Base-by-base conservation (phyloP, 2,329 filamentous ascomycete genomes). In the Bipolaris victoriae region DNA sequence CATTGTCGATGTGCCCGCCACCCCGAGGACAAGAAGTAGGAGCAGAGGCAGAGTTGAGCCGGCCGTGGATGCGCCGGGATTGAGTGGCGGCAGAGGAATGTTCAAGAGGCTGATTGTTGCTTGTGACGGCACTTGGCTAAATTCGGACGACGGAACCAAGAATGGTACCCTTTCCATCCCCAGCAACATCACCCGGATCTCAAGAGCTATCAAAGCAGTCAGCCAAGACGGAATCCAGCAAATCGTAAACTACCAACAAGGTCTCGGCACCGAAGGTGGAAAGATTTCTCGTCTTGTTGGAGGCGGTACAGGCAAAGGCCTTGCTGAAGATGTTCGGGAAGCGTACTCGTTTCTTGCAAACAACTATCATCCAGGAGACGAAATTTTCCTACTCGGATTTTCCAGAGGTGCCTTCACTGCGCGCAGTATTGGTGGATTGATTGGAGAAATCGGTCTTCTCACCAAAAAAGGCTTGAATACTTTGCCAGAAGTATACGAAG, bases 261-360 rank as follows among this genome's bases (percentile, higher is more conserved):
- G 82, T 7, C 74, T 83, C 3, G 82, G 81, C 3, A 77, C 76
- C 3, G 72, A 75, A 33, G 80, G 80, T 10, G 76, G 77, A 4
- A 66, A 78, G 3, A 58, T 81, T 24, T 77, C 78, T 55, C 76
- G 76, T 47, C 49, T 82, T 35, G 62, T 78, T 36, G 70, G 75
- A 33, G 75, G 79, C 15, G 68, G 76, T 15, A 79, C 74, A 5
- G 79, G 79, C n/a, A 76, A 78, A 61, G 80, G 81, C 5, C 71
- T 83, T 9, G 70, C 72, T 3, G 80, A 82, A 33, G 80, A 80
- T 45, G 78, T 83, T 3, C 73, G 80, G 11, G 78, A 82, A 67
- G 79, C 75, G 0, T 83, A 85, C 51, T 76, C 76, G 6, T 84
- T 83, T 64, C 69, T 84, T 1, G 77, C 79, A n/a, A 80, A 81